These are phyloP conservation scores for Diaporthe destruens DNA, from an alignment of 2,329 filamentous ascomycete genomes.

Conservation along the genomic window DNA sequence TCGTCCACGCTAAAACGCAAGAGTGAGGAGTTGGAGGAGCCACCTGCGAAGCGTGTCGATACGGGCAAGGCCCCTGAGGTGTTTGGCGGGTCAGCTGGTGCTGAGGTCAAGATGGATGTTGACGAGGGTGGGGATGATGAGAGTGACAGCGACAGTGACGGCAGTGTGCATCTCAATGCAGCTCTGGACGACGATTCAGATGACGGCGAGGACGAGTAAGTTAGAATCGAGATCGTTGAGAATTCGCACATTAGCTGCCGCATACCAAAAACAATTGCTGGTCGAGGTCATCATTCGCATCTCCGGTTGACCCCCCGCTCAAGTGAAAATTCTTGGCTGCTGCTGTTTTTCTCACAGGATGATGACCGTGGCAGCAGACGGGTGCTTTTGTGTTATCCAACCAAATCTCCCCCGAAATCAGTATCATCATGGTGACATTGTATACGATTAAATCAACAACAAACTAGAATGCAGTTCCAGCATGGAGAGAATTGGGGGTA, in stretches of 20 bases:
- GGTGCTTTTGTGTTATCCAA: no score
- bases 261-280: not conserved
- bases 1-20: constrained; percentile 56
- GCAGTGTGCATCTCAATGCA: constrained; percentile 71
- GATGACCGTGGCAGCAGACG: not conserved
- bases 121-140: constrained; percentile 50
- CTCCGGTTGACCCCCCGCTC: not conserved
- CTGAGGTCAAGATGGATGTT: constrained; percentile 29
- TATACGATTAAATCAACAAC: not conserved
- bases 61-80: constrained; percentile 43
- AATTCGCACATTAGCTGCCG: not conserved
- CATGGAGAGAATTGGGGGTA: constrained; percentile 22
- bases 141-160: constrained; percentile 62
- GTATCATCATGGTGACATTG: not conserved
- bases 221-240: constrained; percentile 40
- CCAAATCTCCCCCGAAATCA: not conserved
- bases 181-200: constrained; percentile 67
- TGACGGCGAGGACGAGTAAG: constrained; percentile 51
- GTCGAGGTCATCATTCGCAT: not conserved
- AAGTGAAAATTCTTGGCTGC: no score
- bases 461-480: not conserved
- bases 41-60: constrained; percentile 43
- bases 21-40: constrained; percentile 55
- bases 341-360: not conserved
- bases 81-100: constrained; percentile 10